These are phyloP conservation scores for Echinosophora koreensis DNA, from an alignment of 306 rosid species.

Conservation along the genomic window DNA sequence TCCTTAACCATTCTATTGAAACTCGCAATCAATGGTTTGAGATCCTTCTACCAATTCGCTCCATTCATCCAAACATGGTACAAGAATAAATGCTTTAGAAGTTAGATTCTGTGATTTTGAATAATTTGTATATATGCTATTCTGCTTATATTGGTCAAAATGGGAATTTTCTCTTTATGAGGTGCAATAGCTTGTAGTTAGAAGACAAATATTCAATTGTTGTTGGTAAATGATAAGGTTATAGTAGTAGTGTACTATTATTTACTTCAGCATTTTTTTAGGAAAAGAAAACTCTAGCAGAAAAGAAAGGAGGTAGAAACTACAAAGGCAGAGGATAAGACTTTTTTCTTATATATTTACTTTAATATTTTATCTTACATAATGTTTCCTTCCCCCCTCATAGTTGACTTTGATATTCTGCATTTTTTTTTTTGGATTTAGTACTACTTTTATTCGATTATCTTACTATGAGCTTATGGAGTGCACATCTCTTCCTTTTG, in stretches of 20 bases:
- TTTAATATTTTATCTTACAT: not conserved
- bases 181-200: not conserved
- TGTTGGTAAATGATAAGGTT: not conserved
- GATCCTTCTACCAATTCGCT: too few species aligned
- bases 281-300: not conserved
- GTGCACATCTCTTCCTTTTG: slow-evolving; percentile 37
- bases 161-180: not conserved
- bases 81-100: not conserved
- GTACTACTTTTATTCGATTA: slow-evolving; percentile 15
- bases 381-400: not conserved
- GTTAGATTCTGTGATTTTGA: not conserved
- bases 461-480: slow-evolving; percentile 22
- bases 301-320: slow-evolving; percentile 2
- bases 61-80: too few species aligned
- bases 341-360: not conserved
- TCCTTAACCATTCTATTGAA: too few species aligned
- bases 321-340: not conserved
- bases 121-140: not conserved
- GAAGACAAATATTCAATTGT: not conserved
- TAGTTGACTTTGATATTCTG: slow-evolving; percentile 32
- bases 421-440: not conserved
- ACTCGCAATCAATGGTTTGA: too few species aligned
- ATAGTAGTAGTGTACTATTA: not conserved
- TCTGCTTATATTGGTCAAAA: not conserved
- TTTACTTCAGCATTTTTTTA: not conserved